Base-by-base conservation (phyloP, 352 stramenopile species). In the Saprolegnia diclina region DNA sequence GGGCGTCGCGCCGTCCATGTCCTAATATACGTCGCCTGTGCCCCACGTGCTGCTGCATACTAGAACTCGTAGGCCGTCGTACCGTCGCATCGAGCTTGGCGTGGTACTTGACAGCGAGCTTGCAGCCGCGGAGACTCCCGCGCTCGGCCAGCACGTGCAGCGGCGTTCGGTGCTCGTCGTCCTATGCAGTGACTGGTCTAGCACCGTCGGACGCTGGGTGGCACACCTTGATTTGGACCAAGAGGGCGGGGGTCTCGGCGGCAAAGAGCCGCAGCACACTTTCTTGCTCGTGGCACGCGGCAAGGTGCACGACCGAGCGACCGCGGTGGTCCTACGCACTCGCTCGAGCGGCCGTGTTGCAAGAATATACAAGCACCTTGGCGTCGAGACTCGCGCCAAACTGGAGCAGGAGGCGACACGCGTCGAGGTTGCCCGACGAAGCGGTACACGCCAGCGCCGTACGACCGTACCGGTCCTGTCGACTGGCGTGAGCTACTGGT, bases 121-220 rank as follows among this genome's bases (percentile, higher is more conserved):
- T 67, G 18, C 79, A 86, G 0, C 77, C 77, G 22, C 76, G 61
- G 7, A 82, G 48, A 46, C 81, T 82, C 38, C 79, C 79, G 57
- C 75, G 64, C 45, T 83, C 79, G 13, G 76, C 79, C 64, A 81
- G 75, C 18, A 79, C 77, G 64, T 83, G 80, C 9, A 83, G 65
- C 18, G 79, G 71, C 16, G 79, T 83, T 38, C 74, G 72, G 26
- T 78, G 72, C 63, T 74, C 71, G 44, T 80, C 79, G 59, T 81
- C 79, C 78, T 82, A 53, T 0, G 42, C 42, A 48, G 14, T 13
- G 38, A 19, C 24, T n/a, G 26, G 65, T 48, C 65, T 53, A 6
- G 48, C 56, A 40, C 48, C 35, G 32, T 44, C 61, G 14, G 13
- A 1, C 22, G 54, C 16, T 35, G 21, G 68, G 3, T 63, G 44